Base-by-base conservation (phyloP, 768 basidiomycete species). In the Termitomyces sp. region DNA sequence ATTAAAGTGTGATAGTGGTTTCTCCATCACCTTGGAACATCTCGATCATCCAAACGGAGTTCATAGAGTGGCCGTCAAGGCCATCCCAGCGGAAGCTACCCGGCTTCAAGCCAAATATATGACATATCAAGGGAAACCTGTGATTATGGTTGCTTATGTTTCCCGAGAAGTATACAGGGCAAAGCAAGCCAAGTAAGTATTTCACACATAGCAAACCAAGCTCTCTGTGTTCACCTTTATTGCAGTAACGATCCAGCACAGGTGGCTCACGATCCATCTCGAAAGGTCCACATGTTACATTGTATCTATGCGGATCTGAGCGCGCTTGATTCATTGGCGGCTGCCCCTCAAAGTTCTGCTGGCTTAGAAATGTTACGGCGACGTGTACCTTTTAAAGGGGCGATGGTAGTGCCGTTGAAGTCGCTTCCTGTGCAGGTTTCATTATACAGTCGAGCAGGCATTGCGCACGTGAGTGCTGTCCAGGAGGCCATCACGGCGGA, bases 31-130 rank as follows among this genome's bases (percentile, higher is more conserved):
- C 13, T 68, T 88, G 1, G 87, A 77, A 59, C 74, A 75, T 20
- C 70, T 88, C 57, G 86, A 88, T 66, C 79, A 85, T 58, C 77
- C 75, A 24, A 64, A 35, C 33, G 33, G 33, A 35, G 33, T 35
- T 35, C 33, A 35, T 35, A 35, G 33, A 7, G 33, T 35, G 9
- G 33, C 33, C 2, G 10, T 35, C 7, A 35, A 13, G 33, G 10
- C 10, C 10, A 82, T 81, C 4, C 70, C 69, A 47, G 70, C 70
- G 36, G 85, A 82, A 66, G 84, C 82, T 0, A 86, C 80, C 63
- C 72, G 79, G 50, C 60, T 90, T 3, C 77, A 81, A 61, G 87
- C 84, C 24, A 83, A 81, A 63, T 88, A 86, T 61, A 78, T 84
- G 76, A 73, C 71, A 20, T 70, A 76, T 65, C 68, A 65, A 60